Base-by-base conservation (phyloP, 441 rosid genomes). In the Adansonia gregorii region DNA sequence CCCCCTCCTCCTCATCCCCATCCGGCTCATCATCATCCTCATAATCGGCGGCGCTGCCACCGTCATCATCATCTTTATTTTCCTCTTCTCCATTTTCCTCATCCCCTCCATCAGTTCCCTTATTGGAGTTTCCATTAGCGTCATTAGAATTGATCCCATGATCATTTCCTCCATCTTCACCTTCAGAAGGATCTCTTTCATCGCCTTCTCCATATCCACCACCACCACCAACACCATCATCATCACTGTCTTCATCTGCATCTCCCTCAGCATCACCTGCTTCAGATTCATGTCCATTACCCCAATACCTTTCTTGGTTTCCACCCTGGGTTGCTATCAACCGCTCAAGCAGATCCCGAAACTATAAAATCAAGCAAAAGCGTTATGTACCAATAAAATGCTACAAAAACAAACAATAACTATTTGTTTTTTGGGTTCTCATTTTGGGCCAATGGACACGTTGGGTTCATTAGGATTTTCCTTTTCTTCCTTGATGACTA, bases 181-280 rank as follows among this genome's bases (percentile, higher is more conserved):
- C 75, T 10, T n/a, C 63, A 17, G 65, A 58, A 17, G 39, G 54
- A 17, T 58, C 39, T 20, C 19, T 39, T 39, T 19, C 65, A 56
- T 71, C 46, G 2, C 60, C 65, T 51, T 52, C 74, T 70, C 61
- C 61, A 0, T 31, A 54, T 15, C 63, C 74, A 39, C 35, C 66
- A 12, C 24, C 35, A 31, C 35, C 35, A 31, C 35, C 35, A 31
- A 31, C 35, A 31, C 35, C 10, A 22, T 22, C 56, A 20, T 20
- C 15, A 10, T 54, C 48, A 0, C 51, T 19, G n/a, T 8, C 75
- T 1, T 35, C 75, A 10, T 55, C 75, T 72, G 51, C 67, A 41
- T 58, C 76, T 56, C 49, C 76, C 20, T 43, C 76, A 1, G 67
- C 76, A 20, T 73, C 76, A 43, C 19, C 76, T 14, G 41, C 41